Base-by-base conservation (phyloP, 2,329 filamentous ascomycete genomes). In the Trichoderma atrobrunneum region DNA sequence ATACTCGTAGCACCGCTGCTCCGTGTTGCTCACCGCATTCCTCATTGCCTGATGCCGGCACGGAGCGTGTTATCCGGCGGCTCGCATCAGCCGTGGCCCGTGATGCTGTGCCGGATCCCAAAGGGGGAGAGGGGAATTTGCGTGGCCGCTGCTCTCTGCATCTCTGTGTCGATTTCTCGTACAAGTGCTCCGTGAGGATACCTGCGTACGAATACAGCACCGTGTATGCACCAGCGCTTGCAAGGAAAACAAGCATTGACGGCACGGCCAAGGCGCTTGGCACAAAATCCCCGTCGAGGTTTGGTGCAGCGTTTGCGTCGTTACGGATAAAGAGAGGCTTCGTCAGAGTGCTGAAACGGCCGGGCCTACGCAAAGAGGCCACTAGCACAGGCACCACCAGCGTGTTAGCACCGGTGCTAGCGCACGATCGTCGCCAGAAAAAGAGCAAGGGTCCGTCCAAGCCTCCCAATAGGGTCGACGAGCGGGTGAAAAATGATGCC, bases 11-110 rank as follows among this genome's bases (percentile, higher is more conserved):
- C 56, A 28, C 66, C 48, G 66, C 57, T 36, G 10, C 43, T 34
- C 39, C 62, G 43, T 34, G 28, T 21, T 34, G 63, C 36, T 61
- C 67, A 70, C 67, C 67, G 67, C 67, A 70, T 70, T 62, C 67
- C 57, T 30, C 57, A 54, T 62, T 62, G 67, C 57, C 21, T 62
- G 57, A 54, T 28, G 57, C 39, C 66, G 39, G 57, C n/a, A 69
- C 56, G 56, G 65, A 60, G 34, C 65, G n/a, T 60, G 56, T 21
- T 60, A 36, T 36, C 65, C 54, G 66, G 54, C 54, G 24, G 16
- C 56, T 70, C 57, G 56, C 57, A 62, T 62, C 28, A 62, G 67
- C 57, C 56, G 30, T 62, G 57, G 57, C 30, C 67, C 57, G 67
- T 43, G 67, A 61, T 36, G 60, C 39, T 62, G n/a, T 61, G 36